A percentile compares a stretch with the other conserved stretches of the same genome.
Evolutionary conservation across 2,329 filamentous ascomycete genomes (phyloP).

Genomic region (Lithohypha guttulata): DNA sequence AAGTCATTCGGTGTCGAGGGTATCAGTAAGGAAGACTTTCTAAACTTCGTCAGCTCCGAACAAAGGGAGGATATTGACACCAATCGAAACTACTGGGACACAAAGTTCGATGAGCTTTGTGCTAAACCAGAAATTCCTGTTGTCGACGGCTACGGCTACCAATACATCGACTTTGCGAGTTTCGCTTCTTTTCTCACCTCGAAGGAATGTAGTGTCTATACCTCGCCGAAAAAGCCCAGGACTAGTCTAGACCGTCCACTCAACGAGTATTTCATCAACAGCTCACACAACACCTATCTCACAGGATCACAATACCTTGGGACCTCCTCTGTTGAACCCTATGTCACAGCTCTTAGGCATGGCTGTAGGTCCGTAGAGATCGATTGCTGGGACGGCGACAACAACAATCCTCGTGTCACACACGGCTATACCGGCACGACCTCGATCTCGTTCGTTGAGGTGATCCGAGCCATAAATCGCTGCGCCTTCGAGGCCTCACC

Average conservation of each 20-base stretch:
- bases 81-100: conserved; percentile 31
- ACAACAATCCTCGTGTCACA: conserved; percentile 78
- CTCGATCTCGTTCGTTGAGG: conserved; percentile 79
- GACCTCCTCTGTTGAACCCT: conserved; percentile 85
- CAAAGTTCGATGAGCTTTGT: conserved; percentile 16
- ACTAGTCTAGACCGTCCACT: conserved; percentile 68
- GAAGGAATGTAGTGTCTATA: conserved; percentile 57
- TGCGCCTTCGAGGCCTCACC: conserved; percentile 83
- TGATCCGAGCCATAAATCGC: conserved; percentile 84
- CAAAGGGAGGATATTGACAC: conserved; percentile 67
- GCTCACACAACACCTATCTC: conserved; percentile 96
- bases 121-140: conserved; percentile 12
- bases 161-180: conserved; percentile 63
- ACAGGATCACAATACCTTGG: conserved; percentile 82
- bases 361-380: conserved; percentile 95
- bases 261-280: conserved; percentile 97
- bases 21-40: conserved; percentile 62
- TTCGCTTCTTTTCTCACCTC: conserved; percentile 72
- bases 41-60: conserved; percentile 59
- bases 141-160: conserved; percentile 12
- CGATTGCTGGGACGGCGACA: conserved; percentile 91
- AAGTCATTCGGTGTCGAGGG: conserved; percentile 50
- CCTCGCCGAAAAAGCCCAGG: conserved; percentile 45
- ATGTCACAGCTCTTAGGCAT: conserved; percentile 76
- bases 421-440: conserved; percentile 85